Conservation (phyloP, 1,284 basidiomycete genomes). For the Tilletia horrida region DNA sequence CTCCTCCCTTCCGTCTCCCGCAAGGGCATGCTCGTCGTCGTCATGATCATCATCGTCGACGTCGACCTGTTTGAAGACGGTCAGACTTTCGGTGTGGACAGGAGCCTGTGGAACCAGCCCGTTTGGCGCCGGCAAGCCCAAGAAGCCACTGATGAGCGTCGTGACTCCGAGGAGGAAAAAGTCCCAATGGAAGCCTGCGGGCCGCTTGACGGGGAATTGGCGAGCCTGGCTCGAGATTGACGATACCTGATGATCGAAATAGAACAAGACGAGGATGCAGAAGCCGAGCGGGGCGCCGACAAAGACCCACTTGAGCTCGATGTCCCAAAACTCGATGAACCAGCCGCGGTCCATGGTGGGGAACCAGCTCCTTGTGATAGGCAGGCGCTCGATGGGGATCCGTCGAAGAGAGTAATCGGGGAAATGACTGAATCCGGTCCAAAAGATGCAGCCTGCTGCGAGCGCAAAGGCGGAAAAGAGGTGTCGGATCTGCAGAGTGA, state of each 20-base stretch:
- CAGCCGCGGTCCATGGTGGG: constrained; percentile 73
- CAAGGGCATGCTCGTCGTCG: constrained; percentile 42
- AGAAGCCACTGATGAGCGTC: constrained; percentile 82
- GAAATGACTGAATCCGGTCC: constrained; percentile 57
- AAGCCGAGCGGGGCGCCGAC: constrained; percentile 67
- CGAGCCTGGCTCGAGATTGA: constrained; percentile 83
- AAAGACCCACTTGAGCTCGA: constrained; percentile 84
- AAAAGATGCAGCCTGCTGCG: constrained; percentile 56
- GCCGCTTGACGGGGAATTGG: constrained; percentile 82
- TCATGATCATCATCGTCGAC: constrained; percentile 34
- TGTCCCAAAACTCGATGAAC: constrained; percentile 87
- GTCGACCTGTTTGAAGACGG: constrained; percentile 65
- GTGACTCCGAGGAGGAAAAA: constrained; percentile 78
- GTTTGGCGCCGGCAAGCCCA: constrained; percentile 89
- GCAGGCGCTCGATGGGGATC: constrained; percentile 45
- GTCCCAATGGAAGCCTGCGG: constrained; percentile 82
- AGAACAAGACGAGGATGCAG: constrained; percentile 54
- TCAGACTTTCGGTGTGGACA: constrained; percentile 81
- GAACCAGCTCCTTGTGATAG: constrained; percentile 51
- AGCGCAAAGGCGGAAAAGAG: constrained; percentile 56
- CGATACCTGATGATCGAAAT: constrained; percentile 67
- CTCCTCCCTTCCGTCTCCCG: neutral
- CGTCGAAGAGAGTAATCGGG: constrained; percentile 43
- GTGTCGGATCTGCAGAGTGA: constrained; percentile 55
- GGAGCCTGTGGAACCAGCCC: constrained; percentile 90